Conservation (phyloP, 139 green algal genomes). For the Tetradesmus obliquus region DNA sequence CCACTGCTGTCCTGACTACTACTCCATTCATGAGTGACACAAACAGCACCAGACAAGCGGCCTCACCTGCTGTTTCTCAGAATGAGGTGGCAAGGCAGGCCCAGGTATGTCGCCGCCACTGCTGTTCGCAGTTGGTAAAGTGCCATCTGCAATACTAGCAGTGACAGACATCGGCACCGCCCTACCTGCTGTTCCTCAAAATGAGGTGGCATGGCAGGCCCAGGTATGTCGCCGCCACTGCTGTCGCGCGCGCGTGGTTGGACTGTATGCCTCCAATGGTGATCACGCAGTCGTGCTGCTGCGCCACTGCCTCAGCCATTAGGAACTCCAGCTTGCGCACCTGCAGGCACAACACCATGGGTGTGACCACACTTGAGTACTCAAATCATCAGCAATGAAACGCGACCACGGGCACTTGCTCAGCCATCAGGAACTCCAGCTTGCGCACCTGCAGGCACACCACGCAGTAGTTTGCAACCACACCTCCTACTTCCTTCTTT, state of each 20-base stretch:
- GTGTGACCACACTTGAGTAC: neutral
- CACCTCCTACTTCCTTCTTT: no score
- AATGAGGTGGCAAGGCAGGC: no score
- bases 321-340: conserved; percentile 98
- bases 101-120: no score
- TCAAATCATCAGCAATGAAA: neutral
- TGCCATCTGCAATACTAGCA: no score
- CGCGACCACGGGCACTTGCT: conserved; percentile 5
- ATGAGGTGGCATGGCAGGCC: conserved; percentile 91
- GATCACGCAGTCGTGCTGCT: conserved; percentile 85
- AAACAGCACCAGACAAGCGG: neutral
- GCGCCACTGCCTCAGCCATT: conserved; percentile 77
- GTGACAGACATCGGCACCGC: conserved; percentile 7
- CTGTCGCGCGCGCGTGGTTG: conserved; percentile 91
- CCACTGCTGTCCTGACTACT: no score
- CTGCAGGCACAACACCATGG: conserved; percentile 51
- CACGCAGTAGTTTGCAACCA: neutral
- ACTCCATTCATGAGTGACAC: no score
- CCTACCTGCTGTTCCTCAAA: conserved; percentile 76
- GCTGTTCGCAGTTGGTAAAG: no score
- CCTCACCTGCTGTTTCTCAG: conserved; percentile 57
- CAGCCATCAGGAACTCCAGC: conserved; percentile 96
- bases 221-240: conserved; percentile 79
- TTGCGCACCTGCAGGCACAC: conserved; percentile 85
- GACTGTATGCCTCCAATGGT: conserved; percentile 92